Evolutionary conservation across 2,329 filamentous ascomycete species (phyloP).

Genomic region (Harringtonia aguacate): DNA sequence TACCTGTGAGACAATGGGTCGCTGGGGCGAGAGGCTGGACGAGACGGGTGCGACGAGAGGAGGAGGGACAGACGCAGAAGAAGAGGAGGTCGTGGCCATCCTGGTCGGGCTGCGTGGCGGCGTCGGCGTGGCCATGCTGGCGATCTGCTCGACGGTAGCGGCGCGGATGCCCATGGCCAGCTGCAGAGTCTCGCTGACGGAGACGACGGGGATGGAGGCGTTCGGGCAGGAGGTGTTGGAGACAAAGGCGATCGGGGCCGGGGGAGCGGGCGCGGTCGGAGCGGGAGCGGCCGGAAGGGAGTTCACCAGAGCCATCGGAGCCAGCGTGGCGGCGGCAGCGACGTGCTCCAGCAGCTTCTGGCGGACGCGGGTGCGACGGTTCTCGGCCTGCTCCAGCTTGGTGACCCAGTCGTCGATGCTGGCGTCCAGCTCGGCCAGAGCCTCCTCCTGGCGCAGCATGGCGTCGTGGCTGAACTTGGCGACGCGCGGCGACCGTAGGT

Average conservation of each 20-base stretch:
- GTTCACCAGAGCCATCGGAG: constrained; percentile 1
- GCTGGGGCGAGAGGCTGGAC: constrained; percentile 35
- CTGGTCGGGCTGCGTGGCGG: constrained; percentile 51
- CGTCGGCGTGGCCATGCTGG: constrained; percentile 34
- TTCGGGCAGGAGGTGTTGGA: no score
- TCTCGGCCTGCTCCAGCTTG: constrained; percentile 74
- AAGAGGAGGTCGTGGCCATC: constrained; percentile 14
- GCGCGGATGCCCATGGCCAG: constrained; percentile 26
- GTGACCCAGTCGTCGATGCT: constrained; percentile 73
- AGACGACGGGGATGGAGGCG: constrained; percentile 13
- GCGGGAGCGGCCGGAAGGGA: no score
- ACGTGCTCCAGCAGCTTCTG: constrained; percentile 77
- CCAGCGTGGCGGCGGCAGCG: constrained; percentile 54
- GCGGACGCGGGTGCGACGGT: constrained; percentile 61
- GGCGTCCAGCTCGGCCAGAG: constrained; percentile 62
- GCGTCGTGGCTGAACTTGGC: constrained; percentile 64
- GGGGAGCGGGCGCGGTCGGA: neutral
- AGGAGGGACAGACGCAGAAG: constrained; percentile 8
- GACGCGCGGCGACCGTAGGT: constrained; percentile 59
- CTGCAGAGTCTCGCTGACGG: constrained; percentile 29
- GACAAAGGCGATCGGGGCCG: no score
- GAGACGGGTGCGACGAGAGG: constrained; percentile 7
- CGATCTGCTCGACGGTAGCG: constrained; percentile 14
- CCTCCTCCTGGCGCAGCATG: constrained; percentile 71
- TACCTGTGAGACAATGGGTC: constrained; percentile 36